Conservation (phyloP, 2,329 filamentous ascomycete genomes). For the Hymenoscyphus albidus region DNA sequence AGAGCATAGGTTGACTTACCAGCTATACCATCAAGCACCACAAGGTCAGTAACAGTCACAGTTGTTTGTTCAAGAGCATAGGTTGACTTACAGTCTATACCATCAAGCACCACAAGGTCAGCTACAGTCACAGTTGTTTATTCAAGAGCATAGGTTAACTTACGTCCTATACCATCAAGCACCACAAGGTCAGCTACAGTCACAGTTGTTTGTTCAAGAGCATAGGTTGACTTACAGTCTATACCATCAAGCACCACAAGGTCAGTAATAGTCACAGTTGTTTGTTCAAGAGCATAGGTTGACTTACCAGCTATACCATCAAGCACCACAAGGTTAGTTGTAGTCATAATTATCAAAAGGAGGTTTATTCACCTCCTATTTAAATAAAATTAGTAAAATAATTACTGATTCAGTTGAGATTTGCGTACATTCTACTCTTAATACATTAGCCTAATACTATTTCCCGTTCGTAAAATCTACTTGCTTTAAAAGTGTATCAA, state of each 20-base stretch:
- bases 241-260: too few relatives aligned
- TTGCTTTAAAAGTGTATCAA: neutral
- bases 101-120: too few relatives aligned
- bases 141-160: neutral
- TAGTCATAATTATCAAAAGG: too few relatives aligned
- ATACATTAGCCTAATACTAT: neutral
- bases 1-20: neutral
- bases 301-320: neutral
- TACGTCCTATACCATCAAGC: too few relatives aligned
- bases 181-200: too few relatives aligned
- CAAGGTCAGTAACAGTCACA: neutral
- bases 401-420: neutral
- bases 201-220: too few relatives aligned
- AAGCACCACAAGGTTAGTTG: constrained; percentile 2
- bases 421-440: neutral
- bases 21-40: neutral
- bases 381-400: neutral
- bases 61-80: neutral
- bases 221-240: too few relatives aligned
- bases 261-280: neutral
- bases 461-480: neutral
- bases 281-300: neutral
- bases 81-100: neutral
- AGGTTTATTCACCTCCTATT: too few relatives aligned
- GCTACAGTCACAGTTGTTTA: neutral